Base-by-base conservation (phyloP, 2,329 filamentous ascomycete species). In the Aulographum hederae region DNA sequence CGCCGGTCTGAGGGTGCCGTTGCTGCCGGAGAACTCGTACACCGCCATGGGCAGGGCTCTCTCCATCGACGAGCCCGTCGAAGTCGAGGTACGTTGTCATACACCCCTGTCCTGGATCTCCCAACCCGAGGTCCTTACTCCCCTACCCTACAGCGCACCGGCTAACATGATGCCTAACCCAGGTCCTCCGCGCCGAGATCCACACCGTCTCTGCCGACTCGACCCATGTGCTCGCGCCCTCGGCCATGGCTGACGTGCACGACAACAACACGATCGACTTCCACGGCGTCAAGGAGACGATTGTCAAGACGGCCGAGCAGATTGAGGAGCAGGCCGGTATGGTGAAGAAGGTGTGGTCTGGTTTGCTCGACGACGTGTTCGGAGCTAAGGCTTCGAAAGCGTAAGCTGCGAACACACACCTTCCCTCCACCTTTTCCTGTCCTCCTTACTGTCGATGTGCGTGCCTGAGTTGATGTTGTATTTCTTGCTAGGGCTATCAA, bases 231-330 rank as follows among this genome's bases (percentile, higher is more conserved):
- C 48, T 56, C 33, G 58, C 51, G 5, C 57, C 63, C 35, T 62
- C 63, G 38, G 60, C 68, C 31, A 61, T 73, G 57, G 60, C 59
- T 33, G 69, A 74, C 38, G 58, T 69, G 13, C 57, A 62, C 14
- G 69, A 74, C 43, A 67, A 65, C 37, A 57, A 63, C 45, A 52
- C 61, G 10, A 61, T 72, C 32, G 63, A 69, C 42, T 65, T 65
- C 25, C 63, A 66, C 45, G 60, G 61, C 26, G 52, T 73, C 45
- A 65, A 66, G 15, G 62, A 66, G 37, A 48, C 53, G 10, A 58
- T 67, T 14, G 50, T 38, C 43, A 30, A 52, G 46, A 38, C 54
- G 45, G 46, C 46, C 3, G 40, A 34, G 14, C 14, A 12, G n/a
- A 6, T 21, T 17, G n/a, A 43, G 38, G 26, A 28, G 47, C 23